Evolutionary conservation across 2,329 filamentous ascomycete genomes (phyloP), one percentile per base, ranked within the genome.

Genomic region (Fusarium irregulare): DNA sequence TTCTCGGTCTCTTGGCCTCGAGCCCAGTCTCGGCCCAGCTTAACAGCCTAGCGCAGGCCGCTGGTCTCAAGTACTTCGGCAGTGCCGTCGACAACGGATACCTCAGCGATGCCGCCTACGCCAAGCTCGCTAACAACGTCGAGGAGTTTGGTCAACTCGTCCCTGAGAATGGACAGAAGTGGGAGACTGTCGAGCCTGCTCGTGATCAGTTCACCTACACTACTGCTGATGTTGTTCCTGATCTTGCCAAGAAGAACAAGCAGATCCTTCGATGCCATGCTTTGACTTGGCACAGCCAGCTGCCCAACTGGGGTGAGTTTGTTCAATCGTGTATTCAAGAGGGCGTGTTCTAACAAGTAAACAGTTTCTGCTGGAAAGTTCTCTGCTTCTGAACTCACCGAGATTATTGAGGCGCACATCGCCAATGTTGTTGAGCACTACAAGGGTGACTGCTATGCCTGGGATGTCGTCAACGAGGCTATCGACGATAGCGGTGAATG

Each of bases 391-490:
- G 87, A 88, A 42, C 83, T 93, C 6, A 84, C 83, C 16, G 79
- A 80, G 6, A 84, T 87, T 21, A 79, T 81, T 40, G 67, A 75
- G 76, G 85, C 85, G 55, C 89, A 92, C 77, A 87, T 92, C 69
- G 83, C 84, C 64, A 83, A 86, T 67, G 87, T 86, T 51, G 85
- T 87, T 9, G 81, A 79, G 16, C 84, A 90, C 77, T 90, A 86
- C 80, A 85, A 85, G 76, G 85, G 87, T 58, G 82, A 86, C 70
- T 89, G 88, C 77, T 87, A 87, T 75, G 83, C 85, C 30, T 91
- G 88, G 88, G 89, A 91, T 59, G 89, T 91, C 0, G 84, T 90
- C 25, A 91, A 91, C 76, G 89, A 91, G 80, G 86, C 84, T 7
- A 82, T 89, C 42, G 83, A 85, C 60, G 88, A 90, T 21, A 84